phyloP scores from a whole-genome alignment of 352 stramenopile genomes.

The Phytophthora sp. region DNA sequence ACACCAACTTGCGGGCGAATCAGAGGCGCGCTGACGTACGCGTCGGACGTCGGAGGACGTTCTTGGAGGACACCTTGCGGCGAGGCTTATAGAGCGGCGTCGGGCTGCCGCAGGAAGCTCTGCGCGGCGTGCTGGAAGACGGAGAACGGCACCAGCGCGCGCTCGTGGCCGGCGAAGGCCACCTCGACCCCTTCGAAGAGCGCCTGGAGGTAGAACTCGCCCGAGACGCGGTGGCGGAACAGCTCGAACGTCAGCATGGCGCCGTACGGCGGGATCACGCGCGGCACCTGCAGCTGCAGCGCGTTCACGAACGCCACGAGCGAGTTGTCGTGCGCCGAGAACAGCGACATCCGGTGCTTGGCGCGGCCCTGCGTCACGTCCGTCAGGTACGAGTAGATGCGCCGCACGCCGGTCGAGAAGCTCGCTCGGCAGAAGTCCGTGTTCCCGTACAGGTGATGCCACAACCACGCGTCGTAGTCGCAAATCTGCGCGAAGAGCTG shows the following conservation, averaged over 20 bases:
- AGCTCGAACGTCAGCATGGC: conserved; percentile 82
- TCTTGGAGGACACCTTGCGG: conserved; percentile 8
- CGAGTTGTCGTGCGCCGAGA: conserved; percentile 85
- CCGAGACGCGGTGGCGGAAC: conserved; percentile 45
- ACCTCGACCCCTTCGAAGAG: conserved; percentile 61
- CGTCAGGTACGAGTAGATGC: conserved; percentile 59
- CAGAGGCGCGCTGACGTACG: conserved; percentile 16
- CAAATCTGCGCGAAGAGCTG: conserved; percentile 70
- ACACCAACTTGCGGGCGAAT: conserved; percentile 17
- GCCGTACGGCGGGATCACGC: conserved; percentile 68
- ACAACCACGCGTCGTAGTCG: conserved; percentile 77
- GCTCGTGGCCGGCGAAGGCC: conserved; percentile 45
- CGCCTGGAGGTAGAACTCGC: conserved; percentile 54
- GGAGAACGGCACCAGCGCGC: conserved; percentile 59
- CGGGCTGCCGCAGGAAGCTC: conserved; percentile 47
- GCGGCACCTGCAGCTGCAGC: conserved; percentile 59
- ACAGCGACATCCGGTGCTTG: conserved; percentile 67
- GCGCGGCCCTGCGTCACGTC: conserved; percentile 25
- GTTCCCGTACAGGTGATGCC: conserved; percentile 77
- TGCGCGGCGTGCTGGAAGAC: conserved; percentile 58
- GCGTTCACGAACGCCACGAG: conserved; percentile 73
- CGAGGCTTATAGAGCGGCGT: conserved; percentile 10
- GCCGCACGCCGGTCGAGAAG: conserved; percentile 61
- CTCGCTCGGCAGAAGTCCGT: conserved; percentile 65
- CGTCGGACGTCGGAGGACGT: conserved; percentile 6